These are phyloP conservation scores for Smittium mucronatum DNA, from an alignment of 371 early-diverging fungal species.

Conservation along the genomic window DNA sequence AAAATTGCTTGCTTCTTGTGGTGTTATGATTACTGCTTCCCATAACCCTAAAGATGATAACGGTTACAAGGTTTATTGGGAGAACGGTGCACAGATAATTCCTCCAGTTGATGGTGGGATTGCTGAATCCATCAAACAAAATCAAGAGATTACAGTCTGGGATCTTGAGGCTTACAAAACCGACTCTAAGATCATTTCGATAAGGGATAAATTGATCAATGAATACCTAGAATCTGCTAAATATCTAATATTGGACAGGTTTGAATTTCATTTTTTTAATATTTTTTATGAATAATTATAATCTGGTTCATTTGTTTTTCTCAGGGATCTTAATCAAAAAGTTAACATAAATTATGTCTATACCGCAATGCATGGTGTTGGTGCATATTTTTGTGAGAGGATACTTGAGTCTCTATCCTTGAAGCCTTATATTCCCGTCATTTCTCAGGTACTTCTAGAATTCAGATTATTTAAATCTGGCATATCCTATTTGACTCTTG, in stretches of 20 bases:
- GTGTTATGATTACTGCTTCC: slow-evolving; percentile 95
- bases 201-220: slow-evolving; percentile 40
- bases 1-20: slow-evolving; percentile 60
- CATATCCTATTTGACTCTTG: neutral
- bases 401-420: slow-evolving; percentile 57
- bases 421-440: slow-evolving; percentile 45
- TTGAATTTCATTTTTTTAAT: neutral
- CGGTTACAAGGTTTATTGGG: slow-evolving; percentile 96
- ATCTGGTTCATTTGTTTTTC: no score
- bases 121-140: slow-evolving; percentile 51
- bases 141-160: slow-evolving; percentile 69
- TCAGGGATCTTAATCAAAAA: slow-evolving; percentile 3
- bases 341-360: slow-evolving; percentile 46
- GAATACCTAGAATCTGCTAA: slow-evolving; percentile 51
- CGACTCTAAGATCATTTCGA: slow-evolving; percentile 35
- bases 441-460: slow-evolving; percentile 47
- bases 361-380: slow-evolving; percentile 96
- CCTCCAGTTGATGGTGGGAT: slow-evolving; percentile 79
- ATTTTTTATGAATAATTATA: neutral
- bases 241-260: slow-evolving; percentile 14
- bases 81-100: slow-evolving; percentile 86
- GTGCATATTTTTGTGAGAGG: slow-evolving; percentile 54
- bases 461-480: no score
- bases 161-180: slow-evolving; percentile 37
- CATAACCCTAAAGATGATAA: slow-evolving; percentile 98